phyloP scores from a whole-genome alignment of 768 basidiomycete species.

The Lentinula aciculospora region DNA sequence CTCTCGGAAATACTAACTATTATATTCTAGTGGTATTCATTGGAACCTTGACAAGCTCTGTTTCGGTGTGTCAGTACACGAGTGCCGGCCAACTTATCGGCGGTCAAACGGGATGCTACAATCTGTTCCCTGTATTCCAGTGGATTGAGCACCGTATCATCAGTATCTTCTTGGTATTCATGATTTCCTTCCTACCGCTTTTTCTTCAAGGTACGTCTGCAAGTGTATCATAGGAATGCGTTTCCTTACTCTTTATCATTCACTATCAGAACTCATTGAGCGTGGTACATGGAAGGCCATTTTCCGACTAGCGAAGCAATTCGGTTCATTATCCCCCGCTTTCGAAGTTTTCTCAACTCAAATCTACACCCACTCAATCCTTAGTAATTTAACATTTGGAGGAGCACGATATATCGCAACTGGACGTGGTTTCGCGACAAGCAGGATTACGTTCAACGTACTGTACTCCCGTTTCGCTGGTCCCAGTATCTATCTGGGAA shows the following conservation, averaged over 20 bases:
- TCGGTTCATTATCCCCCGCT: constrained; percentile 86
- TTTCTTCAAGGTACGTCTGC: constrained; percentile 80
- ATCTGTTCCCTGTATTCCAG: constrained; percentile 85
- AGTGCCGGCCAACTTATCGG: constrained; percentile 65
- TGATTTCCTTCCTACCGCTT: constrained; percentile 92
- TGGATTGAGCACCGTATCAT: constrained; percentile 98
- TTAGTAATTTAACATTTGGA: constrained; percentile 95
- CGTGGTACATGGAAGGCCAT: constrained; percentile 91
- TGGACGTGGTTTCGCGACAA: constrained; percentile 97
- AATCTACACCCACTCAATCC: constrained; percentile 96
- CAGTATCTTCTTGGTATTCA: constrained; percentile 97
- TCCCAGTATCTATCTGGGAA: constrained; percentile 95
- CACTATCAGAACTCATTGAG: constrained; percentile 77
- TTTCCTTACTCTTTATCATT: constrained; percentile 15
- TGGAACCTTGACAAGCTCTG: constrained; percentile 81
- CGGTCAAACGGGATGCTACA: constrained; percentile 87
- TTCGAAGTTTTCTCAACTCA: constrained; percentile 99
- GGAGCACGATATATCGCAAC: constrained; percentile 99
- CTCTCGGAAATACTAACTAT: constrained; percentile 11
- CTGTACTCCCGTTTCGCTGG: constrained; percentile 98
- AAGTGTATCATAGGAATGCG: background rate
- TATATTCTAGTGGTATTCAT: constrained; percentile 77
- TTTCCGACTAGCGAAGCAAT: constrained; percentile 89
- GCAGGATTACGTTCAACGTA: constrained; percentile 90
- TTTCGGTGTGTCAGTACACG: constrained; percentile 79